phyloP scores from a whole-genome alignment of 108 stramenopile genomes.

The Skeletonema menzelii region DNA sequence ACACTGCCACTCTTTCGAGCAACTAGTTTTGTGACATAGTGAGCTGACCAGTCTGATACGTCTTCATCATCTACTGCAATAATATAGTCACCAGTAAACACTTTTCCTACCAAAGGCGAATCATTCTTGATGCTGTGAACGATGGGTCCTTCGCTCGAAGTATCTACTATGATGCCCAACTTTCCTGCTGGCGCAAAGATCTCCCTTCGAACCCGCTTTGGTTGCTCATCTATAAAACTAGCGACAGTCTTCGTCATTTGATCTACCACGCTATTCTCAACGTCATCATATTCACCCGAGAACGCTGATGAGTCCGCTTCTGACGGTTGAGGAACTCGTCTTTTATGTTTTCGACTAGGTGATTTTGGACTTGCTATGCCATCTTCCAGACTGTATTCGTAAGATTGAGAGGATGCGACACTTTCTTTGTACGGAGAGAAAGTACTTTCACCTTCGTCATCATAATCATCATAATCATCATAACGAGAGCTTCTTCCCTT shows the following conservation, averaged over 20 bases:
- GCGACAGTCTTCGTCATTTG: background rate
- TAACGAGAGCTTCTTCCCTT: background rate
- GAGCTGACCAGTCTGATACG: conserved; percentile 69
- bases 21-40: conserved; percentile 70
- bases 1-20: conserved; percentile 26
- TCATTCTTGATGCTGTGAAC: conserved; percentile 61
- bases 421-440: background rate
- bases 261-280: background rate
- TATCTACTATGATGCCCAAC: conserved; percentile 86
- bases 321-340: background rate
- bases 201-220: conserved; percentile 5
- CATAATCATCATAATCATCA: too few species aligned
- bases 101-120: conserved; percentile 54
- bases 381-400: conserved; percentile 24
- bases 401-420: background rate
- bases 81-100: conserved; percentile 72
- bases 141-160: conserved; percentile 75
- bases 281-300: too few species aligned
- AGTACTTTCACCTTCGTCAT: background rate
- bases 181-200: conserved; percentile 76
- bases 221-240: background rate
- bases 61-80: conserved; percentile 78
- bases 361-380: conserved; percentile 16
- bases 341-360: background rate
- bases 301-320: background rate